Evolutionary conservation across 148 eudicot genomes (phyloP), one percentile per base, ranked within the genome.

Genomic region (Arbutus unedo): DNA sequence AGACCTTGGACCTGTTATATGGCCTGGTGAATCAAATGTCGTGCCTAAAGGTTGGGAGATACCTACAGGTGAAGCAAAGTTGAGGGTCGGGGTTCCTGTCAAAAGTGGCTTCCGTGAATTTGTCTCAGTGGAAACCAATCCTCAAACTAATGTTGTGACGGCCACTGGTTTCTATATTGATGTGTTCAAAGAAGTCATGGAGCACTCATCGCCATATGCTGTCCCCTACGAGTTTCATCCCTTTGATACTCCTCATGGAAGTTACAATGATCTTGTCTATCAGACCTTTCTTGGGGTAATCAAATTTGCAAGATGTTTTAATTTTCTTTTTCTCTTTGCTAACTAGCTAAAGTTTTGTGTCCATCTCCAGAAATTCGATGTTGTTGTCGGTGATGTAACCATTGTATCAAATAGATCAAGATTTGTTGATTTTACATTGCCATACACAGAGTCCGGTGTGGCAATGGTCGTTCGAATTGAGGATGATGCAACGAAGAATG

Each of bases 41-140:
- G 66, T 81, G 9, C 96, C 96, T 0, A 90, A 83, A 89, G 93
- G 93, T 47, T 93, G 96, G 95, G 96, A 89, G 47, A 72, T 86
- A 4, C 88, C 90, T 2, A 87, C 84, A 48, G 62, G 77, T 48
- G 86, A 66, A n/a, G 79, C 68, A 48, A 89, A 81, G 81, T 81
- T 92, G 60, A 87, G 38, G 81, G 87, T 90, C 31, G 90, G 87
- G 72, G 87, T 92, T 62, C 91, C 93, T 59, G 81, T 81, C 1
- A 87, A 78, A 70, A 2, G 43, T 53, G 84, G 85, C 19, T 86
- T 85, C 41, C 13, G 47, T 19, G 88, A 89, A 56, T 89, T 90
- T 25, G 23, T 88, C 6, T 82, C 83, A 38, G 93, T 87, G 19
- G 87, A 81, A 74, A 60, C 1, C 25, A 85, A 86, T 81, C 70